Percentiles rank a stretch among this genome's conserved stretches.
Evolutionary conservation across 1,139 yeast species (phyloP).

Genomic region (Arxiozyma bovina): DNA sequence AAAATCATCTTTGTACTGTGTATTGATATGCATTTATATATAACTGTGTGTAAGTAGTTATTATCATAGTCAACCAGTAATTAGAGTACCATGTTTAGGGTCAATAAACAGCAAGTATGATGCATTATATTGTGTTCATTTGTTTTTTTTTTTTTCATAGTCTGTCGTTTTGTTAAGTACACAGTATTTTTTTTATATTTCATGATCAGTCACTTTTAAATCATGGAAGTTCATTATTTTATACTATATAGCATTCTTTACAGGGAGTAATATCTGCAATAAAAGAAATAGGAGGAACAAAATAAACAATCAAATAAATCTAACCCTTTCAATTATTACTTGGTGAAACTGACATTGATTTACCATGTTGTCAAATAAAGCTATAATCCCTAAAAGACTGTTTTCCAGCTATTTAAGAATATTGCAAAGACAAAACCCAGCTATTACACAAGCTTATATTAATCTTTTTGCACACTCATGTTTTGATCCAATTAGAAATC

Average conservation of each 20-base stretch:
- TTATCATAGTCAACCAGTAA: neutral
- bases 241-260: neutral
- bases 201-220: neutral
- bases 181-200: neutral
- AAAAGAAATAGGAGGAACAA: too few relatives aligned
- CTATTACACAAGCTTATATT: constrained; percentile 5
- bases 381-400: constrained; percentile 1
- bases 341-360: too few relatives aligned
- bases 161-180: neutral
- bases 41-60: neutral
- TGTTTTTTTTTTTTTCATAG: too few relatives aligned
- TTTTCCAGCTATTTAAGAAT: constrained; percentile 3
- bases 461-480: constrained; percentile 13
- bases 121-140: too few relatives aligned
- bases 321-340: neutral
- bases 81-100: neutral
- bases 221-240: neutral
- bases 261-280: neutral
- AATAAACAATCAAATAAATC: neutral
- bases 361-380: neutral
- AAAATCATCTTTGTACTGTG: neutral
- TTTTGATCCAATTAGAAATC: constrained; percentile 14
- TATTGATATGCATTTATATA: too few relatives aligned
- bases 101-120: neutral
- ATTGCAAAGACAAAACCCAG: constrained; percentile 3